A percentile compares a stretch with the other conserved stretches of the same genome.
These are phyloP conservation scores for Chloromonas sp. DNA, from an alignment of 163 green algal species.

Conservation along the genomic window DNA sequence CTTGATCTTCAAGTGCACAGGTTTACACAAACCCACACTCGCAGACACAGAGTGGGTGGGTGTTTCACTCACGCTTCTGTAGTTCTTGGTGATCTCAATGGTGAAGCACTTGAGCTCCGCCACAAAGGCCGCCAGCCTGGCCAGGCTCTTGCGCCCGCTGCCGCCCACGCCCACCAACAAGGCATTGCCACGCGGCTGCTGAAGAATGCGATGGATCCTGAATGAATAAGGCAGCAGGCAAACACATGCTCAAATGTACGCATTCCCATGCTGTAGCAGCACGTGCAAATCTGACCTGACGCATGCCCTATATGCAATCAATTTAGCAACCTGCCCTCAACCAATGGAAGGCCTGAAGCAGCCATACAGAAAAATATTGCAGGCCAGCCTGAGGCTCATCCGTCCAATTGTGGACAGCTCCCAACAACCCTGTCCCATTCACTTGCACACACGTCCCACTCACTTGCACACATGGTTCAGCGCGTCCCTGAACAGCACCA, in stretches of 20 bases:
- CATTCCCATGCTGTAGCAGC: background rate
- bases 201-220: conserved; percentile 72
- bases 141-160: conserved; percentile 71
- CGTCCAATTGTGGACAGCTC: too few relatives aligned
- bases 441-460: conserved; percentile 43
- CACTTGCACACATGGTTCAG: conserved; percentile 44
- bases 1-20: background rate
- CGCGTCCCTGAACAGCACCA: conserved; percentile 76
- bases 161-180: conserved; percentile 81
- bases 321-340: too few relatives aligned
- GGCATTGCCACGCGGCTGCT: conserved; percentile 75
- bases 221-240: background rate
- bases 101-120: conserved; percentile 72
- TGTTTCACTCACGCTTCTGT: conserved; percentile 37
- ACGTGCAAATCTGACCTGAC: too few relatives aligned
- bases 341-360: too few relatives aligned
- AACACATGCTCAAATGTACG: background rate
- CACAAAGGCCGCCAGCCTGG: conserved; percentile 73
- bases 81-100: conserved; percentile 80
- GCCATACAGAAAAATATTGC: too few relatives aligned
- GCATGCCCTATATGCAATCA: too few relatives aligned
- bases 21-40: background rate
- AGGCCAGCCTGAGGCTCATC: too few relatives aligned
- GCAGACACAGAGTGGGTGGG: too few relatives aligned
- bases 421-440: background rate